A percentile compares a stretch with the other conserved stretches of the same genome.
These are phyloP conservation scores for Globisporangium heterothallicum DNA, from an alignment of 352 stramenopile species.

Conservation along the genomic window DNA sequence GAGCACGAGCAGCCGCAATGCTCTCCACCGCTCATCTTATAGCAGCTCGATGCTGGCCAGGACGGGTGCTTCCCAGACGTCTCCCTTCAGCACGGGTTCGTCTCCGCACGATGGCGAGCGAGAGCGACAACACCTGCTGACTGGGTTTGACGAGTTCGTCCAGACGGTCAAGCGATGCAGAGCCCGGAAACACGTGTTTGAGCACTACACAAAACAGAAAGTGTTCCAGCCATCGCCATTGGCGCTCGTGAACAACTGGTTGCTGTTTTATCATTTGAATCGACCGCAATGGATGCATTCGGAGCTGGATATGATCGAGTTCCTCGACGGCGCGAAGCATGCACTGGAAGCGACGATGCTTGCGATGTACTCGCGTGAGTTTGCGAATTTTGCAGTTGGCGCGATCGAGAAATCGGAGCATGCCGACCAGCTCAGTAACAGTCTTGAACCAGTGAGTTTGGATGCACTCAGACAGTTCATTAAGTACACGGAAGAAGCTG, in stretches of 20 bases:
- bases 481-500: neutral
- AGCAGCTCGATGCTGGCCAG: too few relatives aligned
- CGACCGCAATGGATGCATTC: neutral
- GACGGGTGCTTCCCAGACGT: too few relatives aligned
- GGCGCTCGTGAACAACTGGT: constrained; percentile 2
- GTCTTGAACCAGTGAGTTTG: constrained; percentile 4
- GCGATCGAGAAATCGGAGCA: neutral
- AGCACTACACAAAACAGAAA: neutral
- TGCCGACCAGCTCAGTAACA: neutral
- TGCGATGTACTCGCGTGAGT: constrained; percentile 10
- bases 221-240: constrained; percentile 4
- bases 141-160: neutral
- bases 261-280: constrained; percentile 8
- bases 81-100: too few relatives aligned
- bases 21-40: too few relatives aligned
- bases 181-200: neutral
- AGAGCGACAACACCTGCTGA: neutral
- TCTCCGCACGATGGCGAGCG: too few relatives aligned
- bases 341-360: constrained; percentile 6
- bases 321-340: constrained; percentile 19
- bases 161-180: constrained; percentile 6
- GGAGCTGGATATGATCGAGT: constrained; percentile 5
- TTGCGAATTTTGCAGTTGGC: neutral
- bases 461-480: constrained; percentile 4
- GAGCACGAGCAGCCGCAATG: too few relatives aligned